These are phyloP conservation scores for Coemansia sp. DNA, from an alignment of 192 early-diverging fungal genomes.

Conservation along the genomic window DNA sequence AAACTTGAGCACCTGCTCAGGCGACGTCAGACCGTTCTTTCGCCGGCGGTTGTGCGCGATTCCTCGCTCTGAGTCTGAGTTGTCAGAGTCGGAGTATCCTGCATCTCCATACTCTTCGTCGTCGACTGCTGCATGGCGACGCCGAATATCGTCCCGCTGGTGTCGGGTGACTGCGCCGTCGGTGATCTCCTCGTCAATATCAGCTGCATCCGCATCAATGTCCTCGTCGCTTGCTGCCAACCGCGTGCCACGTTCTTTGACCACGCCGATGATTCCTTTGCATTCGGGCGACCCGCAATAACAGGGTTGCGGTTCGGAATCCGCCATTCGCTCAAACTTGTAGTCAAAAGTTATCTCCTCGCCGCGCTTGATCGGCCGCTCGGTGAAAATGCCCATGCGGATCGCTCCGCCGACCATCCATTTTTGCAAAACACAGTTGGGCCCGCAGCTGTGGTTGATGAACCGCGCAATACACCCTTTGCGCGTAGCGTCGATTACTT, in stretches of 20 bases:
- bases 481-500: constrained; percentile 93
- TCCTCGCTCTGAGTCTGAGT: constrained; percentile 31
- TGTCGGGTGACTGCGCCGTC: constrained; percentile 57
- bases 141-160: constrained; percentile 58
- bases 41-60: constrained; percentile 14
- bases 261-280: constrained; percentile 87
- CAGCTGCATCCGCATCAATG: constrained; percentile 58
- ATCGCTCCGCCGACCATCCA: constrained; percentile 91
- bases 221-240: constrained; percentile 22
- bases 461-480: constrained; percentile 93
- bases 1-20: constrained; percentile 73
- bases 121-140: constrained; percentile 49
- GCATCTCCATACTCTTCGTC: constrained; percentile 55
- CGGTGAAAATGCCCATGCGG: constrained; percentile 96
- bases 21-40: constrained; percentile 59
- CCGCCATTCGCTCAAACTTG: constrained; percentile 82
- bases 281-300: constrained; percentile 88
- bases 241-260: constrained; percentile 56
- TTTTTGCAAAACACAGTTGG: constrained; percentile 94
- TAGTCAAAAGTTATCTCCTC: constrained; percentile 98
- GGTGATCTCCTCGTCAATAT: constrained; percentile 59
- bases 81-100: constrained; percentile 32
- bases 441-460: constrained; percentile 96
- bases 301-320: constrained; percentile 87
- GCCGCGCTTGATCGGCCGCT: constrained; percentile 69